A percentile compares a stretch with the other conserved stretches of the same genome.
Evolutionary conservation across 495 filamentous ascomycete species (phyloP).

Genomic region (Annulohypoxylon nitens): DNA sequence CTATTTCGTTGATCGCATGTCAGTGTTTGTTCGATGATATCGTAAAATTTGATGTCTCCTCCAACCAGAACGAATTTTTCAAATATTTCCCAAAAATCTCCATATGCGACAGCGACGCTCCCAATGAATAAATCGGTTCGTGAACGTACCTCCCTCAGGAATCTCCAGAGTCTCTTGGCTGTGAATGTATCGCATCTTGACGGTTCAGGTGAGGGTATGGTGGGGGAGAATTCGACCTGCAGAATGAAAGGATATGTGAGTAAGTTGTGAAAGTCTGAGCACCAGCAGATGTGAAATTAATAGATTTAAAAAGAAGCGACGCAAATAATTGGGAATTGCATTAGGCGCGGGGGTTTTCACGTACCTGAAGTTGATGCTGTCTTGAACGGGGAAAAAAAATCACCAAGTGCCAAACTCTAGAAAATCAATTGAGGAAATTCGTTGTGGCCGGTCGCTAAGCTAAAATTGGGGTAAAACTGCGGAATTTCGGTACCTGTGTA

Average conservation of each 20-base stretch:
- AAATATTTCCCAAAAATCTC: background rate
- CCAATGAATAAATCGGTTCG: conserved; percentile 27
- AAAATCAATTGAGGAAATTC: conserved; percentile 54
- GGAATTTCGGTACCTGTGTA: conserved; percentile 41
- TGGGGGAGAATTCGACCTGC: conserved; percentile 47
- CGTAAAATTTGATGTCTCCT: conserved; percentile 35
- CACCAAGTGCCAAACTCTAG: conserved; percentile 46
- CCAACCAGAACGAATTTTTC: conserved; percentile 28
- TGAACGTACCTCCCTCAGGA: conserved; percentile 91
- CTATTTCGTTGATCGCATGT: conserved; percentile 65
- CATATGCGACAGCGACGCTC: background rate
- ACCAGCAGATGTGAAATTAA: conserved; percentile 10
- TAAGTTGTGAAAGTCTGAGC: conserved; percentile 21
- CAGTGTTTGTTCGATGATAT: conserved; percentile 50
- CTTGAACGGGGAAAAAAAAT: conserved; percentile 35
- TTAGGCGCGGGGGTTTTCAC: conserved; percentile 31
- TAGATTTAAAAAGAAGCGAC: conserved; percentile 7
- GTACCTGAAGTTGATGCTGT: conserved; percentile 53
- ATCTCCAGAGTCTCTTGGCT: conserved; percentile 92
- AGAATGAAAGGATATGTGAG: conserved; percentile 28
- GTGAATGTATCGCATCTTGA: conserved; percentile 98
- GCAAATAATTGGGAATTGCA: background rate
- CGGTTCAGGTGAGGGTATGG: conserved; percentile 55
- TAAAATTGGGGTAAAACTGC: conserved; percentile 45
- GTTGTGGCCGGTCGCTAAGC: conserved; percentile 52